phyloP scores from a whole-genome alignment of 1,284 basidiomycete genomes.

The Ustilago trichophora region DNA sequence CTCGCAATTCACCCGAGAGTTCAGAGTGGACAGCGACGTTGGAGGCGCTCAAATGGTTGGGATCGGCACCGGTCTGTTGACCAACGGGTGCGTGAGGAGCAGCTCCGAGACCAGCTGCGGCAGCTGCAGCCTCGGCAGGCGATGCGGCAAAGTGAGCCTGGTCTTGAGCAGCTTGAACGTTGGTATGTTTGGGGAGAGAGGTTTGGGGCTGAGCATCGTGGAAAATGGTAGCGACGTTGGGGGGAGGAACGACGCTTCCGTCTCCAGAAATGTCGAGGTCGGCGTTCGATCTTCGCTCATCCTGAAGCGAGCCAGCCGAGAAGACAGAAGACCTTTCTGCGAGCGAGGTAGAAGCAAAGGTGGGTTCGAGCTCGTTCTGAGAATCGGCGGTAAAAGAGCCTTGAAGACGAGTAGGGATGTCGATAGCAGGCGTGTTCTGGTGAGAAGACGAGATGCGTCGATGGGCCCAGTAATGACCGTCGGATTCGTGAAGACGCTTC shows the following conservation, averaged over 20 bases:
- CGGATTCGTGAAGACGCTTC: constrained; percentile 52
- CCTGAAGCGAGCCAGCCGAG: constrained; percentile 26
- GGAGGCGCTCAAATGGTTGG: constrained; percentile 14
- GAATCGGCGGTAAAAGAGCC: constrained; percentile 36
- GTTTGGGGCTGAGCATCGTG: constrained; percentile 10
- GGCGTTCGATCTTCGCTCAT: constrained; percentile 38
- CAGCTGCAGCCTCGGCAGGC: constrained; percentile 54
- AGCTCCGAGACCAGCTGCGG: constrained; percentile 52
- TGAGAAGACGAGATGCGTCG: constrained; percentile 42
- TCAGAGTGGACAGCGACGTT: constrained; percentile 46
- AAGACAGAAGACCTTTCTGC: constrained; percentile 38
- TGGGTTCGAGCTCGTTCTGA: constrained; percentile 39
- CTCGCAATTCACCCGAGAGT: constrained; percentile 57
- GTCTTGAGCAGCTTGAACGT: constrained; percentile 13
- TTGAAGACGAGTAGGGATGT: constrained; percentile 28
- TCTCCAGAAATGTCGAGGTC: constrained; percentile 47
- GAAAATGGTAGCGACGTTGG: constrained; percentile 44
- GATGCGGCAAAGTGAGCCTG: constrained; percentile 46
- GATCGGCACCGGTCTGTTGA: constrained; percentile 7
- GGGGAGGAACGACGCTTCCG: constrained; percentile 39
- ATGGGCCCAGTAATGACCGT: constrained; percentile 52
- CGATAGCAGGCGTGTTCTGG: constrained; percentile 27
- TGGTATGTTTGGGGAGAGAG: constrained; percentile 23
- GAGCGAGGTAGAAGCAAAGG: constrained; percentile 34
- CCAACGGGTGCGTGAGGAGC: constrained; percentile 20